These are phyloP conservation scores for Cymbopogon flexuosus DNA, from an alignment of 202 grass and related monocot genomes.

Conservation along the genomic window DNA sequence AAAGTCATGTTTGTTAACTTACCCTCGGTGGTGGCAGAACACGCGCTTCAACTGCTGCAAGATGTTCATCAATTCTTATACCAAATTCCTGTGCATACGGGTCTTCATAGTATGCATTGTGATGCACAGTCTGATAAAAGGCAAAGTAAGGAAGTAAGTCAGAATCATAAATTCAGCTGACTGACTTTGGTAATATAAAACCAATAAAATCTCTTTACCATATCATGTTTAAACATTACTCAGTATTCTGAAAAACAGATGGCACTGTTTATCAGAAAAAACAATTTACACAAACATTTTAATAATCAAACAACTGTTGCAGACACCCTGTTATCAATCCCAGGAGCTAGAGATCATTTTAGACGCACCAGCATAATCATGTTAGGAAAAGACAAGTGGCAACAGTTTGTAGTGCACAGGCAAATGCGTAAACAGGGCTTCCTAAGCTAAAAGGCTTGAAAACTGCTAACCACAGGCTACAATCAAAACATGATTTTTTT, in stretches of 20 bases:
- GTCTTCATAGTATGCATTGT: constrained; percentile 86
- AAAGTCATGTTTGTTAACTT: neutral
- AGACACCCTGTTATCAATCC: neutral
- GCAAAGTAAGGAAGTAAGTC: neutral
- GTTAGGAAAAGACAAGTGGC: neutral
- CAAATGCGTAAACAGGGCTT: neutral
- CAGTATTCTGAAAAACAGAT: neutral
- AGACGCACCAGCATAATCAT: neutral
- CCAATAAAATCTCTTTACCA: neutral
- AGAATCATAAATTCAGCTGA: constrained; percentile 11
- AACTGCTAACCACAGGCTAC: neutral
- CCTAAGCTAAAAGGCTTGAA: neutral
- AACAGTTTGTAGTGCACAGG: neutral
- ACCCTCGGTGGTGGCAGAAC: constrained; percentile 82
- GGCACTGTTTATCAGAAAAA: neutral
- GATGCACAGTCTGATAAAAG: constrained; percentile 65
- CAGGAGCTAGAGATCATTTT: neutral
- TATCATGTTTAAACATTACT: neutral
- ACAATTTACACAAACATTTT: neutral
- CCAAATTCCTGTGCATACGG: constrained; percentile 90
- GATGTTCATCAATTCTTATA: constrained; percentile 75
- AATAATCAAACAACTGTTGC: neutral
- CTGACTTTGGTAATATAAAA: constrained; percentile 36
- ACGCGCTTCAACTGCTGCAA: constrained; percentile 88
- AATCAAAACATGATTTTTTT: neutral